Base-by-base conservation (phyloP, 2,329 filamentous ascomycete species). In the Lachnellula arida region DNA sequence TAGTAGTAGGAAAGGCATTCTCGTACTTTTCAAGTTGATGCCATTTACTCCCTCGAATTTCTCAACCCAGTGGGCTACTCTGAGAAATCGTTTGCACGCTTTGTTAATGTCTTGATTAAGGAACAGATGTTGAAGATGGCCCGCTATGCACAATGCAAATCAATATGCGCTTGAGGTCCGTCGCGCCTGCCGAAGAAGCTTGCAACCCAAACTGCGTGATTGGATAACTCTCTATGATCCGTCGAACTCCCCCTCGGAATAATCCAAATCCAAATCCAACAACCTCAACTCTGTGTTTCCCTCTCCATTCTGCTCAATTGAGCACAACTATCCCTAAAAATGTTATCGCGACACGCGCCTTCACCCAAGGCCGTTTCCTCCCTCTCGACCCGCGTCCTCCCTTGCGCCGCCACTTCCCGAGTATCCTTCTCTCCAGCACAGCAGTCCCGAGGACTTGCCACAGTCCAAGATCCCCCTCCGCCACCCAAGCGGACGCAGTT, bases 361-460 rank as follows among this genome's bases (percentile, higher is more conserved):
- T 63, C 67, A 49, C 55, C 64, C 44, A 69, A 67, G 55, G 65
- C 64, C 54, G 60, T 68, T 46, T 65, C 68, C 37, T 59, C 63
- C 25, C 56, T 70, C 52, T 67, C 67, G 23, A 51, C 63, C 37
- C 65, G 68, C 25, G 63, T 66, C 34, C 60, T 70, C 32, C 66
- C 68, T 51, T 62, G 37, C 37, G 37, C 65, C 54, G 63, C 64
- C 51, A 57, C 60, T 39, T 60, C 64, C 34, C 59, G 65, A 63
- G 56, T 64, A 55, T 55, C 66, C 47, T 62, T 75, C 76, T 67
- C 72, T 73, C 68, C 74, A 76, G 49, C 62, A 65, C 76, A 78
- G 65, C 82, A 84, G 72, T 75, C 74, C 70, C 86, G 93, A 73
- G 81, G 81, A 65, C 88, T 97, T 76, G 89, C 89, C 69, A 91